Evolutionary conservation across 768 basidiomycete species (phyloP).

Genomic region (Galerina marginata): DNA sequence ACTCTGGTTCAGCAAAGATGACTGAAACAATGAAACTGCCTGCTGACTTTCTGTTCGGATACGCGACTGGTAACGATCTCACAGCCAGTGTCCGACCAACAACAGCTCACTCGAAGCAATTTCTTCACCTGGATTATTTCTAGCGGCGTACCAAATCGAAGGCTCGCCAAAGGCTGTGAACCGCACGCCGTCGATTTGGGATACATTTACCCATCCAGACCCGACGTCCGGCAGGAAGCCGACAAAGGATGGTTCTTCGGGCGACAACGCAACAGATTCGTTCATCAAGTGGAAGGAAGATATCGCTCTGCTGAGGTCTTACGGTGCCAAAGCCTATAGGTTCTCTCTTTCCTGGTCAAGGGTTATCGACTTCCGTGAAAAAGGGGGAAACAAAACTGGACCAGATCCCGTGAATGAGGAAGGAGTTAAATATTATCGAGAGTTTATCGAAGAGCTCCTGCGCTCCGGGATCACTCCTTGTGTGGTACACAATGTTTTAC

Average conservation of each 20-base stretch:
- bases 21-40: conserved; percentile 4
- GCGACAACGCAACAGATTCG: conserved; percentile 73
- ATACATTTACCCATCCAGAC: conserved; percentile 62
- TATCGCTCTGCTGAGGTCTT: conserved; percentile 60
- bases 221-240: conserved; percentile 44
- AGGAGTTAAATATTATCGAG: conserved; percentile 71
- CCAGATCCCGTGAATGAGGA: conserved; percentile 63
- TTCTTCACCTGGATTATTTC: not conserved
- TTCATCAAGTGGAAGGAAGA: conserved; percentile 71
- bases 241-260: conserved; percentile 65
- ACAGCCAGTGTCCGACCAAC: not conserved
- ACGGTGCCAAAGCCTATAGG: conserved; percentile 74
- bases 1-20: not conserved
- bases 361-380: conserved; percentile 56
- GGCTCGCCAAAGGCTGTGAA: conserved; percentile 60
- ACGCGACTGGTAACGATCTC: conserved; percentile 4
- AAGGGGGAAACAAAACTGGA: conserved; percentile 38
- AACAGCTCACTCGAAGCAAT: not conserved
- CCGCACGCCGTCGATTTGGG: conserved; percentile 76
- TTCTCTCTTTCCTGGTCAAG: conserved; percentile 80
- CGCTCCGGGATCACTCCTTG: conserved; percentile 65
- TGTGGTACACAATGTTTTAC: conserved; percentile 43
- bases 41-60: conserved; percentile 10
- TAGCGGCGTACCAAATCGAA: conserved; percentile 78
- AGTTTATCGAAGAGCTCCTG: conserved; percentile 68